These are phyloP conservation scores for Pseudogymnoascus sp. DNA, from an alignment of 2,329 filamentous ascomycete species.

Conservation along the genomic window DNA sequence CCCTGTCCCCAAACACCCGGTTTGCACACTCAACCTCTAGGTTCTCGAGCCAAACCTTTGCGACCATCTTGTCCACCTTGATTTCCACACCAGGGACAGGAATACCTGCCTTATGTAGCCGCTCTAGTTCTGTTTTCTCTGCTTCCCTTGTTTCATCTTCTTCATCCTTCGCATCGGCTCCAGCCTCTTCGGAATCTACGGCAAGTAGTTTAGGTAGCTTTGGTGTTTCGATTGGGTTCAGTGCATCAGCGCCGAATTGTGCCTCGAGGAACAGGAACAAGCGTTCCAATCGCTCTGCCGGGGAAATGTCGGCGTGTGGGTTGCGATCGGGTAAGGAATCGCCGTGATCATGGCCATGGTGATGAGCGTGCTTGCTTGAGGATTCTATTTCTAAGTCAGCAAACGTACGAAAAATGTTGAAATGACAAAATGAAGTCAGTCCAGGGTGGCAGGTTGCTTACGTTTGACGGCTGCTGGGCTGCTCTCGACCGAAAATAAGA, in stretches of 20 bases:
- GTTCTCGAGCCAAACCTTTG: slow-evolving; percentile 85
- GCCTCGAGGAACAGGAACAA: slow-evolving; percentile 95
- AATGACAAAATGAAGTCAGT: slow-evolving; percentile 9
- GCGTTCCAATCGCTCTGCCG: slow-evolving; percentile 71
- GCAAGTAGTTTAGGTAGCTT: slow-evolving; percentile 39
- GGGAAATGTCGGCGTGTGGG: slow-evolving; percentile 62
- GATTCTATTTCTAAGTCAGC: slow-evolving; percentile 38
- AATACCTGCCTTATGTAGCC: slow-evolving; percentile 76
- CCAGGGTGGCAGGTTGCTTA: slow-evolving; percentile 35
- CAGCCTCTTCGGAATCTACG: slow-evolving; percentile 19
- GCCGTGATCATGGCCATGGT: slow-evolving; percentile 37
- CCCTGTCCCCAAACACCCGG: slow-evolving; percentile 70
- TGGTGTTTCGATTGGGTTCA: slow-evolving; percentile 65
- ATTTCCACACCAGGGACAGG: slow-evolving; percentile 85
- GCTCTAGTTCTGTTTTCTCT: slow-evolving; percentile 58
- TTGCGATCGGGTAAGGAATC: slow-evolving; percentile 46
- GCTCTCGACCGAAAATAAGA: slow-evolving; percentile 84
- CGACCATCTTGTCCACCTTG: slow-evolving; percentile 77
- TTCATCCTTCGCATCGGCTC: slow-evolving; percentile 22
- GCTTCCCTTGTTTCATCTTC: slow-evolving; percentile 30
- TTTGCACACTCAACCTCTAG: slow-evolving; percentile 82
- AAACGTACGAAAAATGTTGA: slow-evolving; percentile 10
- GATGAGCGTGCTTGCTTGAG: slow-evolving; percentile 48
- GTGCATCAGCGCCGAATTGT: slow-evolving; percentile 80
- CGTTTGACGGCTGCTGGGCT: slow-evolving; percentile 91